Percentiles rank a stretch among this genome's conserved stretches.
Evolutionary conservation across 192 early-diverging fungal species (phyloP).

Genomic region (Kickxella alabastrina): DNA sequence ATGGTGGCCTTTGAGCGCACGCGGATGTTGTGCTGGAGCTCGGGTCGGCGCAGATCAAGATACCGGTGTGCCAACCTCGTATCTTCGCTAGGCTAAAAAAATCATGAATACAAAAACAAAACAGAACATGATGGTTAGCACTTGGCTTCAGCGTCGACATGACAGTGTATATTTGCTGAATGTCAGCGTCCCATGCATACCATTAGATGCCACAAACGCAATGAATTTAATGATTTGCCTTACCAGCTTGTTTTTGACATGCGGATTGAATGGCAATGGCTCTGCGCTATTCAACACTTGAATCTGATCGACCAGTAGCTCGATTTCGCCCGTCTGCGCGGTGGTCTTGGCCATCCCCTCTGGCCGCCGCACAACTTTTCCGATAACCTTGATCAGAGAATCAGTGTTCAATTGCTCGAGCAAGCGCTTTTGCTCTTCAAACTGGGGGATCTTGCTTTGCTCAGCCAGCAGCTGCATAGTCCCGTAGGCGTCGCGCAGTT

Average conservation of each 20-base stretch:
- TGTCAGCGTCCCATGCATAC: too few species aligned
- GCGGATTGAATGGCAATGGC: constrained; percentile 29
- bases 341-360: constrained; percentile 31
- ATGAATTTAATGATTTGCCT: too few species aligned
- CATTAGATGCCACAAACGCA: not conserved
- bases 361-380: constrained; percentile 60
- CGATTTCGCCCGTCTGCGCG: constrained; percentile 60
- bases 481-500: constrained; percentile 74
- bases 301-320: constrained; percentile 60
- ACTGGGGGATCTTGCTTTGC: constrained; percentile 46
- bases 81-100: constrained; percentile 67
- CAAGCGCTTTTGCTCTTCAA: constrained; percentile 22
- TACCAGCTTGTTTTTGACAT: constrained; percentile 23
- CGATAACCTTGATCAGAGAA: constrained; percentile 66
- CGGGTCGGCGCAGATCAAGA: constrained; percentile 74
- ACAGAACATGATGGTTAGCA: too few species aligned
- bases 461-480: constrained; percentile 61
- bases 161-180: too few species aligned
- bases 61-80: constrained; percentile 69
- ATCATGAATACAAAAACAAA: not conserved
- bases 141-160: too few species aligned
- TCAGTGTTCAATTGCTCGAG: constrained; percentile 58
- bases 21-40: constrained; percentile 73
- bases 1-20: constrained; percentile 63
- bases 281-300: constrained; percentile 66